Percentiles rank a stretch among this genome's conserved stretches.
Conservation (phyloP, 345 rosid genomes). For the thale cress (Arabidopsis thaliana) region DNA sequence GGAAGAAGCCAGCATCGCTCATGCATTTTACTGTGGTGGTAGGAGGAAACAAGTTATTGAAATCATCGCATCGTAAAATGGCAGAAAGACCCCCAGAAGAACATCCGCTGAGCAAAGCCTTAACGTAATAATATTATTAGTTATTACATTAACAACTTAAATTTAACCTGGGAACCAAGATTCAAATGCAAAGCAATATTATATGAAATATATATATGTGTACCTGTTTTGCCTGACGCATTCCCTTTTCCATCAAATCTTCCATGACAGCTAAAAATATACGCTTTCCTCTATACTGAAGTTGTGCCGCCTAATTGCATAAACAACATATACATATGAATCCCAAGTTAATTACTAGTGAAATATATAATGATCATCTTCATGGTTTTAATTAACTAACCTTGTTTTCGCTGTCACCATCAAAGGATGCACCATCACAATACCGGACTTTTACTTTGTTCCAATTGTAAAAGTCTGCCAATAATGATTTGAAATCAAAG, state of each 20-base stretch:
- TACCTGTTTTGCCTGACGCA: constrained; percentile 72
- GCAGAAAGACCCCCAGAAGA: constrained; percentile 88
- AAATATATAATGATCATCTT: neutral
- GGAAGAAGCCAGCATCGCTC: constrained; percentile 97
- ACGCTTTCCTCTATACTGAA: constrained; percentile 84
- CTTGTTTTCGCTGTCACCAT: constrained; percentile 77
- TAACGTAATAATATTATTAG: neutral
- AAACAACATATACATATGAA: constrained; percentile 6
- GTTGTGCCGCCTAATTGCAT: constrained; percentile 62
- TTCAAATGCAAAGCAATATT: neutral
- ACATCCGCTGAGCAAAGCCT: constrained; percentile 96
- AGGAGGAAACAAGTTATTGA: constrained; percentile 58
- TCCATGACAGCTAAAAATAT: constrained; percentile 79
- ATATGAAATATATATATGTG: neutral
- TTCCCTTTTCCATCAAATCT: constrained; percentile 79
- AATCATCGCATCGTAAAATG: constrained; percentile 70
- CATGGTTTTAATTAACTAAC: constrained; percentile 37
- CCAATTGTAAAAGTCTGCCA: constrained; percentile 91
- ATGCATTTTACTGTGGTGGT: constrained; percentile 79
- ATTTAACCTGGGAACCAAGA: neutral
- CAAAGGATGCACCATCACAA: constrained; percentile 92
- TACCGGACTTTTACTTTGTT: constrained; percentile 86
- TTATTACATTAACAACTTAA: neutral
- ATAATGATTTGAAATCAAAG: neutral
- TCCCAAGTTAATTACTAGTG: neutral